Conservation (phyloP, 2,329 filamentous ascomycete genomes). For the Cladosporium sp. region DNA sequence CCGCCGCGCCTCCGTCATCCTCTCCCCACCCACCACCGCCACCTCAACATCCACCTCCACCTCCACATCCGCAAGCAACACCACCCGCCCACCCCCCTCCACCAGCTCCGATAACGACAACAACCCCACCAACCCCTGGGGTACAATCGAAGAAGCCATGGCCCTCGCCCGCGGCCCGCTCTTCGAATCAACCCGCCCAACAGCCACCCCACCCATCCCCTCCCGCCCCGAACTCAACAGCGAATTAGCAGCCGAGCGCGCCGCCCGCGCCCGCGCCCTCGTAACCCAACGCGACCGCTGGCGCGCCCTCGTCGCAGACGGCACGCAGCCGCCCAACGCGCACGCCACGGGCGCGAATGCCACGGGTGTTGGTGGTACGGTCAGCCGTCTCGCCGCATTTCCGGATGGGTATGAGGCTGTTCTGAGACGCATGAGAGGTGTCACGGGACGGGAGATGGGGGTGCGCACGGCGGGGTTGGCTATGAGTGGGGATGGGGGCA, state of each 20-base stretch:
- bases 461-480: slow-evolving; percentile 46
- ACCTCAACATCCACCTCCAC: slow-evolving; percentile 10
- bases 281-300: slow-evolving; percentile 21
- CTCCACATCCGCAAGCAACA: not conserved
- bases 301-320: slow-evolving; percentile 17
- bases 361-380: slow-evolving; percentile 6
- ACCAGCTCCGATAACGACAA: slow-evolving; percentile 21
- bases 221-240: slow-evolving; percentile 6
- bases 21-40: slow-evolving; percentile 26
- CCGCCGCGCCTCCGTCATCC: slow-evolving; percentile 38
- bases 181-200: slow-evolving; percentile 26
- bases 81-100: slow-evolving; percentile 2
- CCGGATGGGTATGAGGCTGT: slow-evolving; percentile 25
- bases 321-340: slow-evolving; percentile 10
- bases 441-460: slow-evolving; percentile 28
- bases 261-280: slow-evolving; percentile 17
- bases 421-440: slow-evolving; percentile 16
- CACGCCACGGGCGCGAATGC: slow-evolving; percentile 11
- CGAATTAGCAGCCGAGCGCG: slow-evolving; percentile 15
- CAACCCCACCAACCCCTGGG: slow-evolving; percentile 41
- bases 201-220: slow-evolving; percentile 12
- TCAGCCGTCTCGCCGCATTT: slow-evolving; percentile 15
- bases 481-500: slow-evolving; percentile 45
- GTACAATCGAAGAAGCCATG: slow-evolving; percentile 45
- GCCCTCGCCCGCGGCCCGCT: slow-evolving; percentile 32